Evolutionary conservation across 2,329 filamentous ascomycete species (phyloP), one percentile per base, ranked within the genome.

Genomic region (Pestalotiopsis sp.): DNA sequence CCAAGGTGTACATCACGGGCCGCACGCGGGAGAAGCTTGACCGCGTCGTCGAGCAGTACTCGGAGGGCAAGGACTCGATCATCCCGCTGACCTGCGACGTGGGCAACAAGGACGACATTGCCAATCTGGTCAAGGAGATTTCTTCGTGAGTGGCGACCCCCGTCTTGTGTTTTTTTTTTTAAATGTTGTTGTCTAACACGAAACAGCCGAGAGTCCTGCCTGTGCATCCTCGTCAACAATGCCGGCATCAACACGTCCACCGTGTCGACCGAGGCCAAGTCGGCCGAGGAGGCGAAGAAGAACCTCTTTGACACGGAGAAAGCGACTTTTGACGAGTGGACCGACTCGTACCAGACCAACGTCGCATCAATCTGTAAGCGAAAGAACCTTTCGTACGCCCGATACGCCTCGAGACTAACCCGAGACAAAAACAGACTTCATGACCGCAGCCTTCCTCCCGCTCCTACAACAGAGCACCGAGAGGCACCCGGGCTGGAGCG

Each of bases 311-410:
- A 94, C 65, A 84, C 87, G 57, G 85, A 91, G 68, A 74, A 78
- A 1, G 77, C 81, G 2, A 88, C 82, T 0, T 84, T 92, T 68
- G 88, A 93, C 41, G 88, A 91, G 74, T 96, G 93, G 94, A 86
- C 85, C n/a, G 80, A 86, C 56, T 88, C 89, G 0, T 95, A 92
- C 83, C 87, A 89, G 69, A 93, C 92, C 23, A 94, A 97, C 72
- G 92, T 95, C 12, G 88, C 93, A 39, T 88, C 87, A 69, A 84
- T 90, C 68, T 92, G 89, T 66, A 57, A 45, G 62, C 9, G 5
- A 2, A 5, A 49, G 5, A 5, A 12, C 31, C 3, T 11, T 13
- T 20, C 52, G n/a, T 49, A 14, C 41, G 36, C 12, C 23, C 11
- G 27, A 14, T 45, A 9, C 5, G 3, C n/a, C 3, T 23, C 20